Conservation (phyloP, 75 land plant species). For the Pseudotsuga menziesii region DNA sequence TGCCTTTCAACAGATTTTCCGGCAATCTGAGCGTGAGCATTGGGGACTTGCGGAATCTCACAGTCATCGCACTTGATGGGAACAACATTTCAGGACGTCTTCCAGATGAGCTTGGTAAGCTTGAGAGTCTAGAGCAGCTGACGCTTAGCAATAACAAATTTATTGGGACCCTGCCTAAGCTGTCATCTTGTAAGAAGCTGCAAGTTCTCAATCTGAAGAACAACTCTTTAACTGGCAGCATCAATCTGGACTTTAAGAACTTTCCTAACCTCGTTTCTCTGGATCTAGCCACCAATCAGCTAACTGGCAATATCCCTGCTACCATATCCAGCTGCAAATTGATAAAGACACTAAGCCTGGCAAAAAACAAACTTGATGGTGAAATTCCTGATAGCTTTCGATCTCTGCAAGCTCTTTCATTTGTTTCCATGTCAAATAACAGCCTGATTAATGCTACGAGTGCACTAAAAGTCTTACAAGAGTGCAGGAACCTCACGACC, state of each 20-base stretch:
- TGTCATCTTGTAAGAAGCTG: constrained; percentile 23
- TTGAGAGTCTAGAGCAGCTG: constrained; percentile 22
- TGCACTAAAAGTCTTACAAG: constrained; percentile 32
- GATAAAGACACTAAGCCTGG: constrained; percentile 20
- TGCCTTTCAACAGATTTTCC: constrained; percentile 18
- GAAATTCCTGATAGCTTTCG: constrained; percentile 33
- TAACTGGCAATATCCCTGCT: constrained; percentile 30
- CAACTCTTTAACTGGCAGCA: constrained; percentile 23
- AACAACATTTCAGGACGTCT: constrained; percentile 39
- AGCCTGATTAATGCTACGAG: constrained; percentile 22
- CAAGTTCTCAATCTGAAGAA: constrained; percentile 24
- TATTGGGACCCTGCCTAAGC: constrained; percentile 28
- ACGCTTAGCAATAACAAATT: constrained; percentile 22
- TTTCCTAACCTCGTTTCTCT: constrained; percentile 24
- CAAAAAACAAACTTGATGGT: constrained; percentile 26
- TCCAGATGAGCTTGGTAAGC: constrained; percentile 30
- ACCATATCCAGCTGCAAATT: constrained; percentile 19
- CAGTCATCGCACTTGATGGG: constrained; percentile 25
- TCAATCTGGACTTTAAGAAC: constrained; percentile 19
- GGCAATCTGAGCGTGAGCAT: constrained; percentile 12
- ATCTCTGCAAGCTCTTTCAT: constrained; percentile 20
- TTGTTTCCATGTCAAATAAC: constrained; percentile 32
- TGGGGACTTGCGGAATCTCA: constrained; percentile 29
- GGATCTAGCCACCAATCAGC: constrained; percentile 33
- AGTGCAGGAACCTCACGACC: constrained; percentile 25